Evolutionary conservation across 2,329 filamentous ascomycete species (phyloP).

Genomic region (Trichoderma semiorbis): DNA sequence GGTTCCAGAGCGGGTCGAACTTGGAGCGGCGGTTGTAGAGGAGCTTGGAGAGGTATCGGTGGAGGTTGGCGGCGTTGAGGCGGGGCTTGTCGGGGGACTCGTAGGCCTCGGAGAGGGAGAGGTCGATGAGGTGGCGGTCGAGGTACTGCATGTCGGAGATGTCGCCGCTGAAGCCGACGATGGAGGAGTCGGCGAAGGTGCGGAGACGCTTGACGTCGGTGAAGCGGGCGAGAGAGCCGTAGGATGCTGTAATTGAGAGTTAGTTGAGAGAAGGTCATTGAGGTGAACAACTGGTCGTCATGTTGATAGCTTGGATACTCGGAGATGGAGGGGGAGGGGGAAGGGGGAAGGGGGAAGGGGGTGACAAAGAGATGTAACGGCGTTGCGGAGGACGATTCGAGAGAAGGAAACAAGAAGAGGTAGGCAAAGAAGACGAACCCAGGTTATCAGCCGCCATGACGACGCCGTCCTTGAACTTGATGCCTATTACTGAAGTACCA

Average conservation of each 20-base stretch:
- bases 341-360: background rate
- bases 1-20: conserved; percentile 98
- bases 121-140: conserved; percentile 78
- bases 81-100: conserved; percentile 40
- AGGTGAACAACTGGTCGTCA: background rate
- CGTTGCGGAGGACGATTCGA: background rate
- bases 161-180: conserved; percentile 94
- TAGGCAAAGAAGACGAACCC: conserved; percentile 50
- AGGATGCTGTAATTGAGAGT: conserved; percentile 66
- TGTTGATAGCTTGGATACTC: background rate
- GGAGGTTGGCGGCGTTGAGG: conserved; percentile 88
- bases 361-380: background rate
- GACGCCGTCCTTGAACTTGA: conserved; percentile 96
- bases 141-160: conserved; percentile 99
- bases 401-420: background rate
- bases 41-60: conserved; percentile 94
- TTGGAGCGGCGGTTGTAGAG: conserved; percentile 93
- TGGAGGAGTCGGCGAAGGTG: conserved; percentile 75
- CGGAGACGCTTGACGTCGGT: conserved; percentile 94
- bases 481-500: conserved; percentile 88
- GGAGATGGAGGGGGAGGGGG: background rate
- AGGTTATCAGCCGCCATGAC: conserved; percentile 97
- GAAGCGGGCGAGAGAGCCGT: conserved; percentile 95
- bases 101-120: conserved; percentile 89
- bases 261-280: background rate